Evolutionary conservation across 257 asterid genomes (phyloP).

Genomic region (Solanum chilense): DNA sequence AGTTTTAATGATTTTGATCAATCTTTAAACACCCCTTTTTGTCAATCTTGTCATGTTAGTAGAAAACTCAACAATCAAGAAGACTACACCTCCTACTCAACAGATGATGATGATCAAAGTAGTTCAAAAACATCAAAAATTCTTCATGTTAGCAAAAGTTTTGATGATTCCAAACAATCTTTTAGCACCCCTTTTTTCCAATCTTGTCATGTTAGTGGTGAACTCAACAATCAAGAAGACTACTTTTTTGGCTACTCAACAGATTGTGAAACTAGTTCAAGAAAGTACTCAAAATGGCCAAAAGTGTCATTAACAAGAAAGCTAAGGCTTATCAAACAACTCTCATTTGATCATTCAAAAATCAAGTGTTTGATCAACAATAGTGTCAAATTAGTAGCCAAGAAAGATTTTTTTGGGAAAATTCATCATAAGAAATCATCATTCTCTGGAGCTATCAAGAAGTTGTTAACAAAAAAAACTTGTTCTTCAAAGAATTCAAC

Average conservation of each 20-base stretch:
- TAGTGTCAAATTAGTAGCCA: neutral
- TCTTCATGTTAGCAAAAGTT: neutral
- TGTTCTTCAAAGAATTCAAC: constrained; percentile 13
- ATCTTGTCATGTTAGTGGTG: constrained; percentile 60
- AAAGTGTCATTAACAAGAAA: constrained; percentile 40
- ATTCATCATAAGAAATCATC: constrained; percentile 59
- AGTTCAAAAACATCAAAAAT: neutral
- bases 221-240: constrained; percentile 29
- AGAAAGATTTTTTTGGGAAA: constrained; percentile 33
- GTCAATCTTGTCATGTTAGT: constrained; percentile 56
- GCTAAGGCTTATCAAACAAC: constrained; percentile 32
- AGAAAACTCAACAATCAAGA: constrained; percentile 36
- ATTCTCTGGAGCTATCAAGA: constrained; percentile 61
- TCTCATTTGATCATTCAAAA: constrained; percentile 27
- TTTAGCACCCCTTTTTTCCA: constrained; percentile 46
- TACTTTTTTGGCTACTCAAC: constrained; percentile 12
- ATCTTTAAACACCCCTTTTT: constrained; percentile 37
- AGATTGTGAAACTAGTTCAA: neutral
- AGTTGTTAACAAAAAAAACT: constrained; percentile 29
- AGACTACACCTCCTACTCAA: constrained; percentile 10
- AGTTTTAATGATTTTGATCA: constrained; percentile 5
- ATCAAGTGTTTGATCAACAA: constrained; percentile 42
- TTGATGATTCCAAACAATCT: constrained; percentile 7
- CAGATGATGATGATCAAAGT: neutral
- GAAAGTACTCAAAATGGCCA: neutral